phyloP scores from a whole-genome alignment of 139 green algal species.

The Gonium pectorale region DNA sequence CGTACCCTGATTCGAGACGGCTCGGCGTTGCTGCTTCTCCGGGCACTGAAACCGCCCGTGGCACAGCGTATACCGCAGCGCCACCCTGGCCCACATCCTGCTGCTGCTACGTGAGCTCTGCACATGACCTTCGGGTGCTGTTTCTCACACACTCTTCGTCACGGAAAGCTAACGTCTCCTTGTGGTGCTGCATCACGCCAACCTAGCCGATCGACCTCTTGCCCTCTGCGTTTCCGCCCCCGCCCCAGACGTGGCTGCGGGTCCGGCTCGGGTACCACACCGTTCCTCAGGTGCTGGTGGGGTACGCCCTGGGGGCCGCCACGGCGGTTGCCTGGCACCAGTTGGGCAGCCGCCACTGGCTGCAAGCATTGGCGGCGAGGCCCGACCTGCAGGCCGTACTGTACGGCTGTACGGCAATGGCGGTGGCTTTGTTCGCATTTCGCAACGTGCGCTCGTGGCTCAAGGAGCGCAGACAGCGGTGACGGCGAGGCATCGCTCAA shows the following conservation, averaged over 20 bases:
- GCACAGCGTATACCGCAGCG: neutral
- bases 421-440: conserved; percentile 26
- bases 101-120: neutral
- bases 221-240: no score
- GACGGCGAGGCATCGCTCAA: neutral
- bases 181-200: neutral
- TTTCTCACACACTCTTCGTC: neutral
- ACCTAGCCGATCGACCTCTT: neutral
- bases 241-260: conserved; percentile 72
- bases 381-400: neutral
- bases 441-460: conserved; percentile 47
- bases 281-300: conserved; percentile 67
- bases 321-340: conserved; percentile 53
- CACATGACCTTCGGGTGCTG: neutral
- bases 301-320: conserved; percentile 60
- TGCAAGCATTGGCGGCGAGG: neutral
- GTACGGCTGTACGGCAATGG: conserved; percentile 27
- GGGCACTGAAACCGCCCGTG: no score
- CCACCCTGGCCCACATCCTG: neutral
- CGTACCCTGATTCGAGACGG: no score
- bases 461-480: conserved; percentile 1
- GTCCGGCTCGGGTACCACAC: conserved; percentile 82
- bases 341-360: neutral
- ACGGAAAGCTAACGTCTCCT: neutral
- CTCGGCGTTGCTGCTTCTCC: no score